Conservation (phyloP, 345 rosid species). For the Eucalyptus rudis region DNA sequence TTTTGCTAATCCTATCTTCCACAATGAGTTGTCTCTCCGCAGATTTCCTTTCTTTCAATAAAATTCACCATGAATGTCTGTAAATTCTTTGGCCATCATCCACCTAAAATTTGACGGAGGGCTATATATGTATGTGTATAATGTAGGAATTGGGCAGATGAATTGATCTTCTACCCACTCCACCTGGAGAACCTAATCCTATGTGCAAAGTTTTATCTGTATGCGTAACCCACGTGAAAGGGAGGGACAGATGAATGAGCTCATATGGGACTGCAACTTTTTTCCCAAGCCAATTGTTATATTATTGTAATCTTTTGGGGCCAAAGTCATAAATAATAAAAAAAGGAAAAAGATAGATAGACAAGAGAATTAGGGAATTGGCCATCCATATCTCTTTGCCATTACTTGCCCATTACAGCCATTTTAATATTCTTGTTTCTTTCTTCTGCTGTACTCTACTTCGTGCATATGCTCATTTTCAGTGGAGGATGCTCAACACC, state of each 20-base stretch:
- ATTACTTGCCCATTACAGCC: not conserved
- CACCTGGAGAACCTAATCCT: not conserved
- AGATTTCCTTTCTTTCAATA: not conserved
- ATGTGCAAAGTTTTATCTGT: not conserved
- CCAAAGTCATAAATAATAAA: not conserved
- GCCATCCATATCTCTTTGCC: not conserved
- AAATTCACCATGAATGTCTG: not conserved
- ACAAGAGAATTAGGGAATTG: not conserved
- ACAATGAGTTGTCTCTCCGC: not conserved
- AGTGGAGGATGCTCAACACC: not conserved
- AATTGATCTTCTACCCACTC: not conserved
- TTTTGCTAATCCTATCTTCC: not conserved
- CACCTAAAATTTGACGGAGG: not conserved
- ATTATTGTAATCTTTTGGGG: not conserved
- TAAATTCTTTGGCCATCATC: not conserved
- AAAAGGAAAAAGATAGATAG: not conserved
- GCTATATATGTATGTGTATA: not conserved
- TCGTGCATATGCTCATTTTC: not conserved
- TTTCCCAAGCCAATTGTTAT: not conserved
- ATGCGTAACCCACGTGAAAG: not conserved
- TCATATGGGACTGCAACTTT: not conserved
- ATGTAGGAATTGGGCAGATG: not conserved
- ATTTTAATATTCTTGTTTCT: not conserved
- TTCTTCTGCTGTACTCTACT: not conserved
- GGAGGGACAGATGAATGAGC: not conserved